Evolutionary conservation across 495 filamentous ascomycete species (phyloP).

Genomic region (Lepidopterella palustris): DNA sequence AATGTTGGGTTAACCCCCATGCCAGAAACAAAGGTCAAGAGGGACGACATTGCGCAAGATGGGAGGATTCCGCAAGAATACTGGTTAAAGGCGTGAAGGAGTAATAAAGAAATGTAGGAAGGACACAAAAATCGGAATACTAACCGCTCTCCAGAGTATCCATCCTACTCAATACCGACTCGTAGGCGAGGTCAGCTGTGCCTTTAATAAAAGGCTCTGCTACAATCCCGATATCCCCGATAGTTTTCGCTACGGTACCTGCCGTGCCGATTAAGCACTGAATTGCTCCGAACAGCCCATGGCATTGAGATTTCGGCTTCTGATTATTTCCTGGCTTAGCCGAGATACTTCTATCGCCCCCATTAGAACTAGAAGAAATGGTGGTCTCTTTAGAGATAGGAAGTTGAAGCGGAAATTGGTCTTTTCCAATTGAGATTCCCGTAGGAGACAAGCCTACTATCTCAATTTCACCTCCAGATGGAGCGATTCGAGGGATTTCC

Average conservation of each 20-base stretch:
- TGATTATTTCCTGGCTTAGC: not conserved
- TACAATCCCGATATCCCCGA: not conserved
- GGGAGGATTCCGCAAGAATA: no score
- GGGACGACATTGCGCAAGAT: no score
- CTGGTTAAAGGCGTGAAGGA: no score
- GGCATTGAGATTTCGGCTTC: not conserved
- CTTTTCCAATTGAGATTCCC: not conserved
- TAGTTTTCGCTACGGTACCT: not conserved
- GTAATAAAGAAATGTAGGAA: no score
- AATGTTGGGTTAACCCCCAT: no score
- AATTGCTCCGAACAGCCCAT: not conserved
- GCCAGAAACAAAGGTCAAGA: no score
- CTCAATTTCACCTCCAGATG: not conserved
- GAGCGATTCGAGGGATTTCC: not conserved
- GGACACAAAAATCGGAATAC: no score
- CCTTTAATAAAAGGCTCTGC: not conserved
- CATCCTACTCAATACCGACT: no score
- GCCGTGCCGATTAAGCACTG: not conserved
- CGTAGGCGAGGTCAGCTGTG: no score
- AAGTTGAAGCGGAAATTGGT: not conserved
- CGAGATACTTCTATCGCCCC: not conserved
- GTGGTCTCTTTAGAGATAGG: not conserved
- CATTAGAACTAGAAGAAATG: no score
- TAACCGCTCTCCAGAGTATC: no score
- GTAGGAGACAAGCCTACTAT: not conserved